Evolutionary conservation across 2,329 filamentous ascomycete genomes (phyloP), one percentile per base, ranked within the genome.

Genomic region (Thelonectria blattea): DNA sequence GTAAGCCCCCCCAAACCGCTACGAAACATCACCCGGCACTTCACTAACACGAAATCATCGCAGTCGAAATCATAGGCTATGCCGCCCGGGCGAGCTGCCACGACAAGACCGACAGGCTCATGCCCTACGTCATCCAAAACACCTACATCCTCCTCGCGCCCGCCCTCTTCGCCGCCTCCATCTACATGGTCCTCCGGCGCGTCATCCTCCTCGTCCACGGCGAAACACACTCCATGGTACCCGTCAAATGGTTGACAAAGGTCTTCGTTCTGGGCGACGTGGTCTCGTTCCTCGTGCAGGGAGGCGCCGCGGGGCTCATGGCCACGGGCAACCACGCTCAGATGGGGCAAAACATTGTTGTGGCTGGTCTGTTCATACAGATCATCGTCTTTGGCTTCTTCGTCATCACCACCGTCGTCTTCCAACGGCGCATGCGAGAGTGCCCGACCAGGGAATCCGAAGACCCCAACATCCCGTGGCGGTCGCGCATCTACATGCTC

Each of bases 261-360:
- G 75, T 82, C 42, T 88, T 88, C 60, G 84, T 88, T 3, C 52
- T 71, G 7, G 83, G 84, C 34, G 85, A 88, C 63, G 68, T 86
- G 3, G 48, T 85, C 7, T 82, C 80, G 2, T 83, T 88, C 66
- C 32, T 80, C 3, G 71, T 85, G 3, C 85, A 87, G 68, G 75
- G 74, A 14, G 74, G 73, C 27, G 65, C 37, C 24, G 54, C 45
- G 3, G 55, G 34, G 52, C 39, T 37, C 24, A 79, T 18, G 71
- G 73, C 7, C 83, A 81, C 11, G 34, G 11, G 34, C 6, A 11
- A 15, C 34, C 6, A 14, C 12, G 34, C 34, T 12, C 11, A 37
- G 34, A 37, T 15, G 34, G 34, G 34, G 12, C 34, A 37, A 11
- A 37, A 37, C 34, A 11, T 37, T 37, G 34, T 37, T 12, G 15